A percentile compares a stretch with the other conserved stretches of the same genome.
phyloP scores from a whole-genome alignment of 2,329 filamentous ascomycete genomes.

The Bertia moriformis region DNA sequence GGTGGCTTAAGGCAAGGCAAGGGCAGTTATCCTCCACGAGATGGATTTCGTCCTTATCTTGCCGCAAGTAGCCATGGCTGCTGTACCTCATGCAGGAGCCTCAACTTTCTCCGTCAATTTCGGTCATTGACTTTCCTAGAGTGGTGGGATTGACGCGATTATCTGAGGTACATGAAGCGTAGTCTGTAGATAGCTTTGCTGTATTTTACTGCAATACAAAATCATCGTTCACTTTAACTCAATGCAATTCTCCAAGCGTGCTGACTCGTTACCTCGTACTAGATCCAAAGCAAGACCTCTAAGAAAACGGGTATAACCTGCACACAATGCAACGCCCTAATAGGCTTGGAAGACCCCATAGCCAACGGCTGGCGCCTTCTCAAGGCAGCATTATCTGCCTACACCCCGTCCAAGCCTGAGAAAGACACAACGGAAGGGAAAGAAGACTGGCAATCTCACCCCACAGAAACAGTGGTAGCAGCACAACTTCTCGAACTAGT shows the following conservation, averaged over 20 bases:
- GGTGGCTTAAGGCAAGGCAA: no score
- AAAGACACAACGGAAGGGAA: conserved; percentile 17
- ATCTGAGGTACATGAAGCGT: conserved; percentile 16
- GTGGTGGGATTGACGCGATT: conserved; percentile 8
- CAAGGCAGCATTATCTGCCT: conserved; percentile 27
- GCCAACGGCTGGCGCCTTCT: conserved; percentile 29
- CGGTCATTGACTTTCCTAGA: conserved; percentile 13
- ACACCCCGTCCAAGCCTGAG: conserved; percentile 4
- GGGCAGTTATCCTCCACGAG: conserved; percentile 17
- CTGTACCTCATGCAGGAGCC: conserved; percentile 14
- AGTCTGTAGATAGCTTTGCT: no score
- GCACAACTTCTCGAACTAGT: conserved; percentile 38
- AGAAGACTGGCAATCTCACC: conserved; percentile 12
- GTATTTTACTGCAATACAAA: no score
- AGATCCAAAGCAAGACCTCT: background rate
- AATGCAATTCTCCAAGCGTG: no score
- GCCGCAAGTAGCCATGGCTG: conserved; percentile 11
- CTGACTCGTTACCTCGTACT: background rate
- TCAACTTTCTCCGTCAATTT: conserved; percentile 10
- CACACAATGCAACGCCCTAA: conserved; percentile 10
- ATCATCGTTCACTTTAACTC: no score
- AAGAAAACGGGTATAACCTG: background rate
- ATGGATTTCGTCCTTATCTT: conserved; percentile 15
- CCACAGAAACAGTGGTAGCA: conserved; percentile 25
- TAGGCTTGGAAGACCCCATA: conserved; percentile 20